Evolutionary conservation across 306 rosid genomes (phyloP), one percentile per base, ranked within the genome.

Genomic region (Cicer arietinum): DNA sequence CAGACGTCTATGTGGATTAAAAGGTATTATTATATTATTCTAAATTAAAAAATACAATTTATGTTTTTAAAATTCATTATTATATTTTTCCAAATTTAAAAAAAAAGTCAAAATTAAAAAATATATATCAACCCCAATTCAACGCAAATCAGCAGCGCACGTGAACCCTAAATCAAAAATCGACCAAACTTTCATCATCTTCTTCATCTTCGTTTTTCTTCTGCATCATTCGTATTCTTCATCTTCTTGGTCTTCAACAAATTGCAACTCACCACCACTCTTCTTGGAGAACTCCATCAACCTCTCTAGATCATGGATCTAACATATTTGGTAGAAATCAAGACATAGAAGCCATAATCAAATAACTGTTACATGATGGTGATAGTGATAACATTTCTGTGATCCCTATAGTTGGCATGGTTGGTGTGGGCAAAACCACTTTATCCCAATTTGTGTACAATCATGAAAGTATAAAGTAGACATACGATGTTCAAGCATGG

Each of bases 351-450:
- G 25, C 57, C 44, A 25, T 67, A 22, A 59, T 67, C 73, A 47
- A 67, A 7, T 67, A 48, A 5, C 42, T 69, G 5, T 48, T 48
- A 22, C 22, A 12, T 46, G 72, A 11, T 67, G 7, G 22, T 18
- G 4, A 18, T 10, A 25, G 35, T 10, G 16, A 6, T 58, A 10
- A 11, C 1, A 58, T 11, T 58, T 25, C 8, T 25, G 61, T 69
- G 16, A 69, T 69, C 61, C 75, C 75, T 1, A 37, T 68, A 25
- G 60, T 68, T 1, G 57, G 72, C 11, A 45, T 67, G 43, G 72
- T 57, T 45, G 72, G 57, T 0, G 12, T 67, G 1, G 74, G 74
- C 0, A 48, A 68, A 48, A 68, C 46, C n/a, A 48, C 60, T 30
- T 48, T 68, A 5, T 60, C 30, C 9, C 60, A 68, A n/a, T 35